Conservation (phyloP, 2,329 filamentous ascomycete species). For the Apiospora malaysiana region DNA sequence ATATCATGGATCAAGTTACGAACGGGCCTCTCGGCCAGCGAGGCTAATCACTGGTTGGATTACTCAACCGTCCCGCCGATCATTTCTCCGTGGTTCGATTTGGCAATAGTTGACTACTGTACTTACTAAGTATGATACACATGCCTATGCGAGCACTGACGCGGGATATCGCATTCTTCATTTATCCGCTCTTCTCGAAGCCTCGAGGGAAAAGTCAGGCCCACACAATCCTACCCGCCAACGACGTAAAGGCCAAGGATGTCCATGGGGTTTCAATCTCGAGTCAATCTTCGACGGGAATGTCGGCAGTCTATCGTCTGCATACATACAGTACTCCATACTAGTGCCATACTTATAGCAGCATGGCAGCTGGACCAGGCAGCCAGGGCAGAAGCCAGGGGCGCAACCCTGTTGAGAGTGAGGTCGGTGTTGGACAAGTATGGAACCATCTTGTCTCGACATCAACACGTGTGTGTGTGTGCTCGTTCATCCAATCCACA, state of each 20-base stretch:
- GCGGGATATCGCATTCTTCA: background rate
- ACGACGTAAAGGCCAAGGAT: background rate
- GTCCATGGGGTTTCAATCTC: too few species aligned
- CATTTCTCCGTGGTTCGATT: constrained; percentile 7
- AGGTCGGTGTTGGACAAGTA: too few species aligned
- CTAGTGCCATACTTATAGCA: too few species aligned
- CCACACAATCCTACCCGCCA: background rate
- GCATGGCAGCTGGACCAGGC: background rate
- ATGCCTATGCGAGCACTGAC: too few species aligned
- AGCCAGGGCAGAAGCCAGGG: too few species aligned
- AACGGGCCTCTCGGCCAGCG: constrained; percentile 1
- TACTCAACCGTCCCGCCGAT: background rate
- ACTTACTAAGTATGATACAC: too few species aligned
- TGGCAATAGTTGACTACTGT: too few species aligned
- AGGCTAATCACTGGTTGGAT: background rate
- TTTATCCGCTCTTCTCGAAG: constrained; percentile 14
- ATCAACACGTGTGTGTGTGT: background rate
- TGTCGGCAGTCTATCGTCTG: too few species aligned
- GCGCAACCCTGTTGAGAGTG: background rate
- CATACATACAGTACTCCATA: too few species aligned
- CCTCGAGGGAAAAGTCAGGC: background rate
- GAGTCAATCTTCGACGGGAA: too few species aligned
- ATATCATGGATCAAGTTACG: background rate
- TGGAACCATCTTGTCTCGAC: background rate
- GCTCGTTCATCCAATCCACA: background rate